Evolutionary conservation across 768 basidiomycete genomes (phyloP), one percentile per base, ranked within the genome.

Genomic region (Neoboletus magnificus): DNA sequence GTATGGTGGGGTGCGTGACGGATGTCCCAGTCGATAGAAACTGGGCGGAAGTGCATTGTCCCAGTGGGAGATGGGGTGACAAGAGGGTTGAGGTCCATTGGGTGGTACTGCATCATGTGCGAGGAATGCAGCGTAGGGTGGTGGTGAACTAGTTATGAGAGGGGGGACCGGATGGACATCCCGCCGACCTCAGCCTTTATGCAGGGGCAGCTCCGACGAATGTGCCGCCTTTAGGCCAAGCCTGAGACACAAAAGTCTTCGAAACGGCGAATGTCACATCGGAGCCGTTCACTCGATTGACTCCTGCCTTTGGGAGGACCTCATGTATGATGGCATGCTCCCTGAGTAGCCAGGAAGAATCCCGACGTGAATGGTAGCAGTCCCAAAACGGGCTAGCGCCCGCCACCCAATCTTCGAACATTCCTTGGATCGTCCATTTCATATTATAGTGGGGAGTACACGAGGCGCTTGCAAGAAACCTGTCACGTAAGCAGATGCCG

Each of bases 1-100:
- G 48, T 27, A 27, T 39, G 70, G 54, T 10, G 66, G 10, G 81
- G 80, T n/a, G 71, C 30, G 50, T 73, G 68, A 36, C 81, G 77
- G 42, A 81, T 42, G 62, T 85, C 82, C 83, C 83, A 85, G 16
- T 75, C 55, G 36, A 83, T 54, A 11, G 63, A 66, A 46, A 62
- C 55, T n/a, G 55, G 58, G 27, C 15, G 51, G 18, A 29, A 44
- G 53, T 55, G 13, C 11, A 46, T 54, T 4, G 61, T 52, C 20
- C 65, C 62, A 10, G 58, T 42, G 30, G 54, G 30, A 9, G 60
- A 25, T 2, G 59, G 48, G 8, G 39, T 32, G 55, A 71, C 54
- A 8, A 71, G 60, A 15, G 56, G 27, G 30, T 59, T 62, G 16
- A 72, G 52, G 12, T 6, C 32, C 27, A 60, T 56, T 33, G 1